Percentiles rank a stretch among this genome's conserved stretches.
Evolutionary conservation across 2,329 filamentous ascomycete species (phyloP).

Genomic region (Passalora sequoiae): DNA sequence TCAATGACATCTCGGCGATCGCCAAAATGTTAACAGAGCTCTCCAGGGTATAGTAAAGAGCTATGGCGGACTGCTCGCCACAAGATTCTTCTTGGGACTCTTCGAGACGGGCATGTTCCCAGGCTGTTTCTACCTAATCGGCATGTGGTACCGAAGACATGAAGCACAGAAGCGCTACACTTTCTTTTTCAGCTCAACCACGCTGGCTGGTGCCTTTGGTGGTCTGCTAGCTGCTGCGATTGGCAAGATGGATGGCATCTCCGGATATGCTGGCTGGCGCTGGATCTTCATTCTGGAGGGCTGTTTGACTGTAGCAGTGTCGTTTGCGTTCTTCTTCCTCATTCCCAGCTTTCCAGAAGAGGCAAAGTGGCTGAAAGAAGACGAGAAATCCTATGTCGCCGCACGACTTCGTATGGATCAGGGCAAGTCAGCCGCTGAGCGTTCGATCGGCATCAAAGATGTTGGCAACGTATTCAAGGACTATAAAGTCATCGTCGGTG

Average conservation of each 20-base stretch:
- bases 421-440: constrained; percentile 43
- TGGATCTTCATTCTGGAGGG: constrained; percentile 70
- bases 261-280: constrained; percentile 67
- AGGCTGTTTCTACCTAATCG: constrained; percentile 46
- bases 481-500: constrained; percentile 45
- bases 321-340: constrained; percentile 45
- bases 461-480: constrained; percentile 46
- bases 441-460: constrained; percentile 40
- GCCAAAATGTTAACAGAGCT: background rate
- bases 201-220: constrained; percentile 76
- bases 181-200: constrained; percentile 86
- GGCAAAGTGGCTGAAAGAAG: constrained; percentile 43
- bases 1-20: background rate
- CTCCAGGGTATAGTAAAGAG: constrained; percentile 64
- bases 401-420: constrained; percentile 46
- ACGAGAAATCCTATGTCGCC: constrained; percentile 44
- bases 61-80: constrained; percentile 70
- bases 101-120: constrained; percentile 57
- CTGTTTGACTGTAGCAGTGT: constrained; percentile 40
- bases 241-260: constrained; percentile 73
- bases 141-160: constrained; percentile 82
- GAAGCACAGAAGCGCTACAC: constrained; percentile 90
- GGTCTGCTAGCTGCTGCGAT: constrained; percentile 81
- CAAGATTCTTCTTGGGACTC: constrained; percentile 75
- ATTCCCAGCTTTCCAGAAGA: constrained; percentile 49